phyloP scores from a whole-genome alignment of 768 basidiomycete species.

The Boletus subparvulus region DNA sequence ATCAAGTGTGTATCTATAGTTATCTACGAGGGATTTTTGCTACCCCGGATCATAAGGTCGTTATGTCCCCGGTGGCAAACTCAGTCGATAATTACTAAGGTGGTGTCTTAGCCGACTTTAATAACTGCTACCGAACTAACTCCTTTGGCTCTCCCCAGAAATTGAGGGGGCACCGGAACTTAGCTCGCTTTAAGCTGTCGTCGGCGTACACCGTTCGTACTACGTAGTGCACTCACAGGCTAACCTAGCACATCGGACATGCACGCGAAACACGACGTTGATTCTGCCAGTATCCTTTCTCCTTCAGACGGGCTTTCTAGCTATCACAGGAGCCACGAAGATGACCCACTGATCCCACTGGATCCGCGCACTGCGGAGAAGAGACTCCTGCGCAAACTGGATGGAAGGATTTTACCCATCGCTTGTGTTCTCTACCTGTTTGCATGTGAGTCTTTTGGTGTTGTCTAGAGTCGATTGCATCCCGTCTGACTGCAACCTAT shows the following conservation, averaged over 20 bases:
- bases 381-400: slow-evolving; percentile 61
- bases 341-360: slow-evolving; percentile 19
- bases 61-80: background rate
- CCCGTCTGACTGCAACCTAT: background rate
- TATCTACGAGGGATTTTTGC: background rate
- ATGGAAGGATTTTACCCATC: slow-evolving; percentile 66
- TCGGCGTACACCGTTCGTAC: background rate
- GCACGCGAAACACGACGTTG: slow-evolving; percentile 17
- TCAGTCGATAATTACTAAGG: no score
- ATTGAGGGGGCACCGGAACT: background rate
- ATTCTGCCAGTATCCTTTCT: background rate
- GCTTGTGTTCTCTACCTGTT: slow-evolving; percentile 74
- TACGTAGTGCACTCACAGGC: background rate
- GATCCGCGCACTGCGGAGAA: slow-evolving; percentile 41
- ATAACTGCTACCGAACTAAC: no score
- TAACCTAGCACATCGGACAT: slow-evolving; percentile 5
- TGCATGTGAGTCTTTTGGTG: slow-evolving; percentile 53
- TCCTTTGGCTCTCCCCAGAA: background rate
- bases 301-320: slow-evolving; percentile 4
- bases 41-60: no score
- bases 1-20: no score
- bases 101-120: no score
- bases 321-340: slow-evolving; percentile 10
- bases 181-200: background rate
- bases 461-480: background rate